These are phyloP conservation scores for Eleusine coracana DNA, from an alignment of 176 grass and related monocot species.

Conservation along the genomic window DNA sequence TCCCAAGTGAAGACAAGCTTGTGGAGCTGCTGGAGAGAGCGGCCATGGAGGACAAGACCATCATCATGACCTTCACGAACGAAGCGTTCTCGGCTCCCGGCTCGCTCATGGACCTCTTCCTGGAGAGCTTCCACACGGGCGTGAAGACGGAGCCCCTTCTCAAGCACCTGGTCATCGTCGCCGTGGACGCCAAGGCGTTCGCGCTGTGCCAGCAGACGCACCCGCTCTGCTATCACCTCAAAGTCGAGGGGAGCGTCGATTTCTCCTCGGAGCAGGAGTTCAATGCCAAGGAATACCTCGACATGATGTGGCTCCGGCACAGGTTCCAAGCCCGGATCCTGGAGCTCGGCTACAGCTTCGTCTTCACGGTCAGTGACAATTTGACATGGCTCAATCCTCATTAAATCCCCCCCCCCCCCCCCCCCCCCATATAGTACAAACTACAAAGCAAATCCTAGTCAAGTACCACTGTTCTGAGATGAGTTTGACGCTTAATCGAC, in stretches of 20 bases:
- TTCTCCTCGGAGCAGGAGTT: slow-evolving; percentile 19
- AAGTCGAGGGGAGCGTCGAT: slow-evolving; percentile 22
- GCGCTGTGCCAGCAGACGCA: slow-evolving; percentile 39
- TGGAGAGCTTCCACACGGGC: slow-evolving; percentile 53
- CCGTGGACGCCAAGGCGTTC: slow-evolving; percentile 46
- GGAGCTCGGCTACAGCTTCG: slow-evolving; percentile 53
- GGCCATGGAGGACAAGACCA: slow-evolving; percentile 48
- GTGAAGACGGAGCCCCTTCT: slow-evolving; percentile 38
- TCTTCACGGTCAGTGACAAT: slow-evolving; percentile 42
- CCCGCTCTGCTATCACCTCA: slow-evolving; percentile 43
- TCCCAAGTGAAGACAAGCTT: neutral
- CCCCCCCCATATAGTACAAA: too few relatives aligned
- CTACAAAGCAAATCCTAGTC: neutral
- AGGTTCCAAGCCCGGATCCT: slow-evolving; percentile 44
- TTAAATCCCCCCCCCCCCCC: too few relatives aligned
- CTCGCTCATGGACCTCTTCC: slow-evolving; percentile 55
- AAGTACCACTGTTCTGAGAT: neutral
- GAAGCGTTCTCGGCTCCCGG: slow-evolving; percentile 41
- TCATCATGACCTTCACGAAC: slow-evolving; percentile 48
- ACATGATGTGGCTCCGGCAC: slow-evolving; percentile 52
- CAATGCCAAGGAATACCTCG: slow-evolving; percentile 43
- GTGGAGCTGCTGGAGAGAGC: slow-evolving; percentile 24
- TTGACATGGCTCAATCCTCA: neutral
- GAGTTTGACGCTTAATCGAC: too few relatives aligned
- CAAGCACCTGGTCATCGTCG: slow-evolving; percentile 52